Conservation (phyloP, 768 basidiomycete genomes). For the Pleurotus eryngii region DNA sequence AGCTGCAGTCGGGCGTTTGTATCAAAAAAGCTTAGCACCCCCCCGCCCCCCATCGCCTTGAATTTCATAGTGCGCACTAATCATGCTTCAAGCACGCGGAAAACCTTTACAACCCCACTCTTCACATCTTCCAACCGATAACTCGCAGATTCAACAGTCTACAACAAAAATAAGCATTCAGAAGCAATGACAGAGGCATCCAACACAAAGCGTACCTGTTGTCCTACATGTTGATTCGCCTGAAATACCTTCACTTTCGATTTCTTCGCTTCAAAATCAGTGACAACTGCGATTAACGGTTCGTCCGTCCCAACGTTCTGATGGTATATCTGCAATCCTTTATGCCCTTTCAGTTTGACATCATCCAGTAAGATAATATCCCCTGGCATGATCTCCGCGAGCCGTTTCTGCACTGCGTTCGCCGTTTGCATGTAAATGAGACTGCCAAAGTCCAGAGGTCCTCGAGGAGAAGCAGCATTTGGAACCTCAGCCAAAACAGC, state of each 20-base stretch:
- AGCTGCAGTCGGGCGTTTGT: no score
- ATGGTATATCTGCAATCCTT: slow-evolving; percentile 73
- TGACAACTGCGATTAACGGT: slow-evolving; percentile 69
- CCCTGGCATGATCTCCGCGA: slow-evolving; percentile 82
- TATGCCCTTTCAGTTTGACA: slow-evolving; percentile 74
- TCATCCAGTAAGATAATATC: slow-evolving; percentile 77
- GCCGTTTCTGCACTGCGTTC: slow-evolving; percentile 61
- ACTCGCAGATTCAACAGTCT: slow-evolving; percentile 73
- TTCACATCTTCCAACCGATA: slow-evolving; percentile 90
- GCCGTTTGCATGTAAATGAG: slow-evolving; percentile 73
- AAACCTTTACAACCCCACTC: slow-evolving; percentile 76
- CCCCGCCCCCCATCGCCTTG: no score
- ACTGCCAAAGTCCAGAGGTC: slow-evolving; percentile 60
- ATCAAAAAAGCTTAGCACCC: no score
- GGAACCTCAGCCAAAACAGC: slow-evolving; percentile 67
- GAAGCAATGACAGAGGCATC: neutral
- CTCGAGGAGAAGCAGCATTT: slow-evolving; percentile 42
- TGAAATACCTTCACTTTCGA: slow-evolving; percentile 82
- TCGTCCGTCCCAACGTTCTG: slow-evolving; percentile 51
- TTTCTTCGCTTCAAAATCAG: slow-evolving; percentile 85
- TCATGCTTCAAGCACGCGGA: slow-evolving; percentile 3
- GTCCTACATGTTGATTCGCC: slow-evolving; percentile 83
- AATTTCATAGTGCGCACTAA: neutral
- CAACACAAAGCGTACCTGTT: slow-evolving; percentile 53
- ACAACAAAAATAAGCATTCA: neutral